Conservation (phyloP, 768 basidiomycete genomes). For the Aureoboletus auriporus region DNA sequence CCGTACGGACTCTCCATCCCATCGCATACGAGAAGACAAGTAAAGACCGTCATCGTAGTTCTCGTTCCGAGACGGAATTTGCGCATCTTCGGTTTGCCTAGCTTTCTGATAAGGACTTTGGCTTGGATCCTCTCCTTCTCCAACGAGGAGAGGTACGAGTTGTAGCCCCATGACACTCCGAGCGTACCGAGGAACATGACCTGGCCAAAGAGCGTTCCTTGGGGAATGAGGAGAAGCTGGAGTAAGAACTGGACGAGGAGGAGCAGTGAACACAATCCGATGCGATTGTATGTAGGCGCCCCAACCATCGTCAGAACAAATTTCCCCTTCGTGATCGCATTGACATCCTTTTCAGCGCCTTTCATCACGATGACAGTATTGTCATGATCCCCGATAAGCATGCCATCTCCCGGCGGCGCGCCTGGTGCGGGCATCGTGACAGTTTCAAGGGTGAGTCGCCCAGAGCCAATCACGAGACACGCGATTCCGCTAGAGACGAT, state of each 20-base stretch:
- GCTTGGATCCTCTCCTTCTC: constrained; percentile 32
- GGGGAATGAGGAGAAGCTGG: constrained; percentile 34
- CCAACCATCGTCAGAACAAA: constrained; percentile 21
- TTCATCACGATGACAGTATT: constrained; percentile 27
- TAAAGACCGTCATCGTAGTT: constrained; percentile 23
- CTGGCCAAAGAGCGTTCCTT: constrained; percentile 33
- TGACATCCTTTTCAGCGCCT: constrained; percentile 30
- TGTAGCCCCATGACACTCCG: constrained; percentile 33
- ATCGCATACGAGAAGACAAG: constrained; percentile 21
- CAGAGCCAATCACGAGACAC: constrained; percentile 29
- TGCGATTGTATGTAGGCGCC: constrained; percentile 7
- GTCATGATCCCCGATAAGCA: constrained; percentile 16
- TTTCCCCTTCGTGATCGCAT: constrained; percentile 29
- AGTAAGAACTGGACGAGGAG: constrained; percentile 31
- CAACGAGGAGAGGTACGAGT: constrained; percentile 34
- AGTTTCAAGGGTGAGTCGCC: constrained; percentile 15
- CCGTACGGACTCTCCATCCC: constrained; percentile 17
- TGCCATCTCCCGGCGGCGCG: constrained; percentile 30
- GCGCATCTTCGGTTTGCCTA: constrained; percentile 10
- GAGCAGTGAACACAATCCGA: constrained; percentile 30
- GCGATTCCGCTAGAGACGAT: constrained; percentile 31
- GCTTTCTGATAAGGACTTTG: constrained; percentile 13
- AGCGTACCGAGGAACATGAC: constrained; percentile 31
- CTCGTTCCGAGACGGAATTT: constrained; percentile 23
- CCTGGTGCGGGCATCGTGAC: constrained; percentile 19